A percentile compares a stretch with the other conserved stretches of the same genome.
Evolutionary conservation across 2,329 filamentous ascomycete species (phyloP).

Genomic region (Pestalotiopsis sp.): DNA sequence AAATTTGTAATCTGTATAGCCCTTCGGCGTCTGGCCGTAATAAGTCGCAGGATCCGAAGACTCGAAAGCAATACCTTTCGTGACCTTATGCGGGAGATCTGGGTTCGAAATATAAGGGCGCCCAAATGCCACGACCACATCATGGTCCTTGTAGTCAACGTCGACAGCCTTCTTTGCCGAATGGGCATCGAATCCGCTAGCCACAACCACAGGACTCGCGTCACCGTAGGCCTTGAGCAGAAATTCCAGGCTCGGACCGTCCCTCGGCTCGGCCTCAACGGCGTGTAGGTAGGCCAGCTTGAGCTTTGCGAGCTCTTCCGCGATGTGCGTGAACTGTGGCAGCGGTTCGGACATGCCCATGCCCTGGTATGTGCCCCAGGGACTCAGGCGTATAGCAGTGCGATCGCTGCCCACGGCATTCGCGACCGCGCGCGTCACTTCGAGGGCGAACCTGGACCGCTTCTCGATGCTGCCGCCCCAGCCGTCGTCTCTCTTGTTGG

Average conservation of each 20-base stretch:
- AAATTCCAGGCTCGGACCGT: not conserved
- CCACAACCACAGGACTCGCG: not conserved
- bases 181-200: not conserved
- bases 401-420: conserved; percentile 50
- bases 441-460: conserved; percentile 51
- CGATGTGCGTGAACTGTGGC: conserved; percentile 57
- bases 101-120: not conserved
- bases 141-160: not conserved
- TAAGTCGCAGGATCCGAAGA: not conserved
- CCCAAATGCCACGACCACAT: not conserved
- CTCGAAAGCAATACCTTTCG: not conserved
- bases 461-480: conserved; percentile 59
- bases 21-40: not conserved
- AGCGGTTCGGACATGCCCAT: conserved; percentile 58
- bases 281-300: conserved; percentile 58
- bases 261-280: conserved; percentile 43
- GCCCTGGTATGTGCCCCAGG: conserved; percentile 55
- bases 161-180: not conserved
- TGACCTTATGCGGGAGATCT: not conserved
- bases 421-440: conserved; percentile 52
- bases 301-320: conserved; percentile 49
- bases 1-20: not conserved
- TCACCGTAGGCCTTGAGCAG: not conserved
- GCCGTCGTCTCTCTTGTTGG: conserved; percentile 54
- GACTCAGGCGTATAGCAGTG: conserved; percentile 51